These are phyloP conservation scores for Linnemannia zychae DNA, from an alignment of 192 early-diverging fungal genomes.

Conservation along the genomic window DNA sequence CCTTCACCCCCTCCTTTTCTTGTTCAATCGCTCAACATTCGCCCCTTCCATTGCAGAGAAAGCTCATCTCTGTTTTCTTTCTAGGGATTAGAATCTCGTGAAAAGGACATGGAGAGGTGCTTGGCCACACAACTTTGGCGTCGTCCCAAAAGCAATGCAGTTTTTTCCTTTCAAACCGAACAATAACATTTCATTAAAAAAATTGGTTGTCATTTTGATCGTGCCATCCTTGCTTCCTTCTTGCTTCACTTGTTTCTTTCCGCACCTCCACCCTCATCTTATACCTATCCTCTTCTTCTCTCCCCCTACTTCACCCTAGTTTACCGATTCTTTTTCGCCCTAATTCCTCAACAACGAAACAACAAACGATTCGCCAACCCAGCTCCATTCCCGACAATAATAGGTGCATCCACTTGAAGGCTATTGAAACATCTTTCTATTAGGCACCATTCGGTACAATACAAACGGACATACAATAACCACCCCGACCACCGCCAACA, in stretches of 20 bases:
- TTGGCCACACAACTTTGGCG: not conserved
- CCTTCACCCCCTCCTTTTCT: not conserved
- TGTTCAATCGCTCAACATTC: slow-evolving; percentile 1
- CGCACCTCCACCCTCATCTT: not conserved
- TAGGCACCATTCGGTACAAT: no score
- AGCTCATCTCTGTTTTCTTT: not conserved
- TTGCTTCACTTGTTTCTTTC: not conserved
- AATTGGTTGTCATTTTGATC: not conserved
- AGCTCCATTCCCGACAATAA: not conserved
- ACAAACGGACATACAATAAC: no score
- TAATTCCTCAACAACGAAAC: not conserved
- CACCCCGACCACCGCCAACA: no score
- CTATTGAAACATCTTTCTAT: no score
- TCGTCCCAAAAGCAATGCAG: not conserved
- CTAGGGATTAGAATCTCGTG: not conserved
- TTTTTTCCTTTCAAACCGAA: not conserved
- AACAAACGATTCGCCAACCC: not conserved
- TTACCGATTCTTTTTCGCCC: not conserved
- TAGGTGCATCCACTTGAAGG: not conserved
- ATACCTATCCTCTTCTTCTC: not conserved
- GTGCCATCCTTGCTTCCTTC: not conserved
- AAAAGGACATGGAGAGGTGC: not conserved
- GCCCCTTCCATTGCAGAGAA: not conserved
- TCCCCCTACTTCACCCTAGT: not conserved
- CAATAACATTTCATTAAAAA: not conserved